Evolutionary conservation across 2,329 filamentous ascomycete species (phyloP), one percentile per base, ranked within the genome.

Genomic region (Microascus cirrosus): DNA sequence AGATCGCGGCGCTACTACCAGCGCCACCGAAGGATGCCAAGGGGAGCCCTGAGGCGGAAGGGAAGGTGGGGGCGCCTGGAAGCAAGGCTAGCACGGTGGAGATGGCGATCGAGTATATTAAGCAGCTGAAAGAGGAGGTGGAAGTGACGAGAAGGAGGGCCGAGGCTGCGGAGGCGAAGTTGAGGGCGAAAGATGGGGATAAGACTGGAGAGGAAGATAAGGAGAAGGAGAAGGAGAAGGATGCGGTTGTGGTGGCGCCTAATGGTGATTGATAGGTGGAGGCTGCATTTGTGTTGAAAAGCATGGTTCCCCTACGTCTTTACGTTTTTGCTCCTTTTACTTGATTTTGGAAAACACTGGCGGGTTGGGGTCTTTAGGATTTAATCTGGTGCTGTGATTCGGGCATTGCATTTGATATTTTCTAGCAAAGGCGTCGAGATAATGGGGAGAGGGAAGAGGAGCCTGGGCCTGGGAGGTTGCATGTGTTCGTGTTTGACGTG

Each of bases 81-180:
- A 96, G 91, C 73, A 99, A 97, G 70, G 94, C 94, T 1, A 95
- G 89, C 64, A 96, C 95, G 1, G 94, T 99, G n/a, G 94, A 99
- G 72, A 86, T 89, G 73, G 94, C 94, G 1, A 97, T 97, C 65
- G 86, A 92, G 59, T 96, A 97, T 68, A 96, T 99, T 73, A 93
- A 90, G 71, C 81, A 85, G 60, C 73, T 99, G 61, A 85, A 95
- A 71, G 76, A 82, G 64, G 88, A 95, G 67, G 74, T 90, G 18
- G 80, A 78, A 2, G 81, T 83, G 36, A 84, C 85, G 24, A 85
- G 84, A 56, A 75, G 73, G 60, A 76, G 83, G 63, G 81, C 91
- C 15, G 79, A 80, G 25, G 78, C 80, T 58, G 82, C 87, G 18
- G 87, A 89, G 67, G 80, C 79, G 63, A 84, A 82, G 68, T 66